These are phyloP conservation scores for Wickerhamomyces rabaulensis DNA, from an alignment of 805 yeast species.

Conservation along the genomic window DNA sequence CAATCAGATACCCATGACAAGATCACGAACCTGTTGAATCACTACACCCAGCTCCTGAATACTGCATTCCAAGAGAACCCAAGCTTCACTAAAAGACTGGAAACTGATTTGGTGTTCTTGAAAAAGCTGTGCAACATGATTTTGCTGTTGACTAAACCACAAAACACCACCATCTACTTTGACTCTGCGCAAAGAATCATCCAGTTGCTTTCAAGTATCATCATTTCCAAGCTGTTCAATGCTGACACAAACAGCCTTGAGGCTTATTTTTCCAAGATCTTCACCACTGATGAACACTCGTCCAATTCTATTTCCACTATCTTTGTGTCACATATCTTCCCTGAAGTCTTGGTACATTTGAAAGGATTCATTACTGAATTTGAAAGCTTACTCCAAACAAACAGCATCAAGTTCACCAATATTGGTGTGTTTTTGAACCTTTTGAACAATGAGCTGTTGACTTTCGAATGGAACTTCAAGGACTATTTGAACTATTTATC, in stretches of 20 bases:
- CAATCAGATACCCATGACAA: constrained; percentile 30
- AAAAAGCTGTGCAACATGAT: constrained; percentile 24
- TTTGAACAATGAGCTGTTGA: constrained; percentile 16
- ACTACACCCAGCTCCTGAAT: constrained; percentile 20
- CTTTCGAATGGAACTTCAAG: constrained; percentile 21
- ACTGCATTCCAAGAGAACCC: constrained; percentile 25
- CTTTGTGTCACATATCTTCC: constrained; percentile 23
- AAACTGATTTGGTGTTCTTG: constrained; percentile 22
- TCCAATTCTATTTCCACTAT: constrained; percentile 12
- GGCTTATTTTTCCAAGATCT: constrained; percentile 12
- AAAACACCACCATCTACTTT: constrained; percentile 26
- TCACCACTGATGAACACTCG: constrained; percentile 11
- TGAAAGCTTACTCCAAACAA: constrained; percentile 12
- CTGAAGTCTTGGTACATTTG: constrained; percentile 25
- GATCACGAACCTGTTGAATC: constrained; percentile 24
- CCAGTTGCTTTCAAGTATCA: constrained; percentile 30
- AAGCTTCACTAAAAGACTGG: constrained; percentile 25
- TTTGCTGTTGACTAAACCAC: constrained; percentile 27
- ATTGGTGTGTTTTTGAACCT: constrained; percentile 16
- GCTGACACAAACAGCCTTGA: constrained; percentile 18
- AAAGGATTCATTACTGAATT: constrained; percentile 24
- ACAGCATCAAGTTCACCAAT: constrained; percentile 16
- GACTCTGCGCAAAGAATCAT: constrained; percentile 27
- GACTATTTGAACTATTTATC: constrained; percentile 24
- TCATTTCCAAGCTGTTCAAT: constrained; percentile 28